Percentiles rank a stretch among this genome's conserved stretches.
Conservation (phyloP, 2,329 filamentous ascomycete genomes). For the Pseudogymnoascus sp. region DNA sequence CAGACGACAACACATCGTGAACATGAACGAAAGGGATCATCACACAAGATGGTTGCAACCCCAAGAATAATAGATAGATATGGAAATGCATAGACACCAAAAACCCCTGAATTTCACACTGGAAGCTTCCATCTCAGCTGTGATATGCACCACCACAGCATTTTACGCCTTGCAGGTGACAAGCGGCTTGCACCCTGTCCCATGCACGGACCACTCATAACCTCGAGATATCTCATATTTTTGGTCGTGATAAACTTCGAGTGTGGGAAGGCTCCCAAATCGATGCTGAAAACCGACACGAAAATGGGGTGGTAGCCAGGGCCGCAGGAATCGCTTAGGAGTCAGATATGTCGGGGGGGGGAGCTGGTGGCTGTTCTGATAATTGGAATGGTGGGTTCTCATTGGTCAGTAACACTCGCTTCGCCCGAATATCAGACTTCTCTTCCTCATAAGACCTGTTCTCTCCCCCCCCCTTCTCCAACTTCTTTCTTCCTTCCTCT, state of each 20-base stretch:
- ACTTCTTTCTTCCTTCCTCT: slow-evolving; percentile 23
- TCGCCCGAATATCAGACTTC: slow-evolving; percentile 6
- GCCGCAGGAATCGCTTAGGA: slow-evolving; percentile 4
- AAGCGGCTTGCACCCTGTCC: neutral
- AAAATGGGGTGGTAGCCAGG: neutral
- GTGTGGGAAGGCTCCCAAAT: neutral
- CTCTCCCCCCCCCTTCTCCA: slow-evolving; percentile 21
- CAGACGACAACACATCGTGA: neutral
- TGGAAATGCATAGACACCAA: neutral
- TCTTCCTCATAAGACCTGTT: slow-evolving; percentile 17
- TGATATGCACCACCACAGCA: neutral
- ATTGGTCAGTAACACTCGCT: neutral
- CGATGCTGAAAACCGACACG: neutral
- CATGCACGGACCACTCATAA: slow-evolving; percentile 6
- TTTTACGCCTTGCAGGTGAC: slow-evolving; percentile 7
- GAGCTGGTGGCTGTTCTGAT: neutral
- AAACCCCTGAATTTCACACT: neutral
- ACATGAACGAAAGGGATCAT: neutral
- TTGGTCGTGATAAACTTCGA: slow-evolving; percentile 1
- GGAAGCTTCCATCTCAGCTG: slow-evolving; percentile 3
- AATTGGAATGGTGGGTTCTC: neutral
- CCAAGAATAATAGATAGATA: neutral
- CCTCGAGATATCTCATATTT: neutral
- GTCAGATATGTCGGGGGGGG: neutral
- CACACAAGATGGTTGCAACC: slow-evolving; percentile 1